Percentiles rank a stretch among this genome's conserved stretches.
These are phyloP conservation scores for Candida vaughaniae DNA, from an alignment of 805 yeast species.

Conservation along the genomic window DNA sequence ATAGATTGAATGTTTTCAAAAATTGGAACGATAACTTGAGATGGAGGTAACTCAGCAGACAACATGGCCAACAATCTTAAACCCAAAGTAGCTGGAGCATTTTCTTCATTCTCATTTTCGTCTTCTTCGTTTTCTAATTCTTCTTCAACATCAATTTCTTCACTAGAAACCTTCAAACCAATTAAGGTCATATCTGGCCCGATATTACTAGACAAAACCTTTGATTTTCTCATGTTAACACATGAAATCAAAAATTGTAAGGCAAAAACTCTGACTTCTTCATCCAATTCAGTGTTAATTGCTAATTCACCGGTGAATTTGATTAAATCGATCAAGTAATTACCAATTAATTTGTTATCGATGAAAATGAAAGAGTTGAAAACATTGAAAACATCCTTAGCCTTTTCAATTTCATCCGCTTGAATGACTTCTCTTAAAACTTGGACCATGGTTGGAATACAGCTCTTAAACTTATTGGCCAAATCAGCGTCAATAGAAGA, in stretches of 20 bases:
- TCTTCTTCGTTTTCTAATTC: constrained; percentile 80
- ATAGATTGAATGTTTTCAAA: constrained; percentile 60
- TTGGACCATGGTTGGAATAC: constrained; percentile 77
- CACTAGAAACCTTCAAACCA: constrained; percentile 76
- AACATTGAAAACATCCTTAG: constrained; percentile 76
- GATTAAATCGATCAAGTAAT: constrained; percentile 65
- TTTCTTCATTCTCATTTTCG: constrained; percentile 92
- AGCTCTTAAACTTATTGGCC: constrained; percentile 56
- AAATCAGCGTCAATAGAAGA: constrained; percentile 42
- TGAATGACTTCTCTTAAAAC: constrained; percentile 74
- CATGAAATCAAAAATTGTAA: constrained; percentile 80
- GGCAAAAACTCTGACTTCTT: constrained; percentile 80
- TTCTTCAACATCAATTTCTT: constrained; percentile 70
- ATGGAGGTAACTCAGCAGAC: constrained; percentile 84
- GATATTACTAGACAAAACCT: constrained; percentile 73
- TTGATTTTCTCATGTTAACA: constrained; percentile 76
- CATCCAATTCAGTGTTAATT: constrained; percentile 61
- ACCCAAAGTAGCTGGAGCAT: constrained; percentile 73
- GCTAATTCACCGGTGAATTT: constrained; percentile 77
- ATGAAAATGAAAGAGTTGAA: constrained; percentile 75
- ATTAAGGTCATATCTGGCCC: constrained; percentile 78
- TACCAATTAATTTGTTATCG: constrained; percentile 78
- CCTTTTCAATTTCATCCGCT: constrained; percentile 68
- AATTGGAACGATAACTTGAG: constrained; percentile 83
- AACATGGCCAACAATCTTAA: constrained; percentile 76